These are phyloP conservation scores for Stenocarpella maydis DNA, from an alignment of 2,329 filamentous ascomycete species.

Conservation along the genomic window DNA sequence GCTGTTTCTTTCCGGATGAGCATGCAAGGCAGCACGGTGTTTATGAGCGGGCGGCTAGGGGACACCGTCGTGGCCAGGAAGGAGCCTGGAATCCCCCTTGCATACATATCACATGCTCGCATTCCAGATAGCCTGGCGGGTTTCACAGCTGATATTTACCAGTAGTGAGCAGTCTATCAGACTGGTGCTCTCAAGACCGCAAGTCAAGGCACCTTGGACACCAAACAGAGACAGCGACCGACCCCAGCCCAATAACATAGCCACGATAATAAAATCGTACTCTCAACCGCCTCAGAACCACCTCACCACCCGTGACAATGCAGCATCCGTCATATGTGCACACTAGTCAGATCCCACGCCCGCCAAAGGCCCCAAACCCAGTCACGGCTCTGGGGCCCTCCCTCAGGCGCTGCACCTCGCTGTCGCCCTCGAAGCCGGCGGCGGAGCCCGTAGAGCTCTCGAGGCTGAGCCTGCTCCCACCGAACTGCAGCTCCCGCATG, in stretches of 20 bases:
- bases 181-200: background rate
- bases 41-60: background rate
- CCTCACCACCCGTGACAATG: too few relatives aligned
- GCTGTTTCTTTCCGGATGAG: too few relatives aligned
- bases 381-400: slow-evolving; percentile 30
- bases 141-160: background rate
- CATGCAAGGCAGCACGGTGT: background rate
- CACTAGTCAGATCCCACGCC: background rate
- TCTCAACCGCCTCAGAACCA: background rate
- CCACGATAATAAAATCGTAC: background rate
- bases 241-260: background rate
- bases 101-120: background rate
- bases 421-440: slow-evolving; percentile 28
- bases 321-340: background rate
- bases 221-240: background rate
- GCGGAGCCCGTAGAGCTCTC: slow-evolving; percentile 15
- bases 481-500: slow-evolving; percentile 53
- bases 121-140: too few relatives aligned
- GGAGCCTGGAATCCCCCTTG: too few relatives aligned
- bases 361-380: slow-evolving; percentile 33
- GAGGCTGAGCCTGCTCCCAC: slow-evolving; percentile 32
- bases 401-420: slow-evolving; percentile 31
- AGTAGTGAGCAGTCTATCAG: background rate
- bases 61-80: background rate
- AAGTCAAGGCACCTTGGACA: background rate